Evolutionary conservation across 1,139 yeast species (phyloP).

Genomic region (Petasospora fabianii): DNA sequence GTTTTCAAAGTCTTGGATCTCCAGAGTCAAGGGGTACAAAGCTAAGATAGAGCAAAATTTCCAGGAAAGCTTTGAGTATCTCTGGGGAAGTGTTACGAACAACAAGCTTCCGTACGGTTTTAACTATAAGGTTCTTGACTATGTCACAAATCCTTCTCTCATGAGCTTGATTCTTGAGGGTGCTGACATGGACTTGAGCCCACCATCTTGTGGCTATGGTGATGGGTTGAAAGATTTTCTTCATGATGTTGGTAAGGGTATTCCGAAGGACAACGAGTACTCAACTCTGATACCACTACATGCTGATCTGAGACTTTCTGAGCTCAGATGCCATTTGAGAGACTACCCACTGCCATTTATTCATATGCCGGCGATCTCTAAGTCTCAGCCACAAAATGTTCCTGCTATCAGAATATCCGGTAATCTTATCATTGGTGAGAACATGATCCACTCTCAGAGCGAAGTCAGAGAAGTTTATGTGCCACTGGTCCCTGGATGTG

Average conservation of each 20-base stretch:
- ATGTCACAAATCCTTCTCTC: constrained; percentile 60
- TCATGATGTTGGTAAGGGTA: constrained; percentile 74
- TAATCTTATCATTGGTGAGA: constrained; percentile 55
- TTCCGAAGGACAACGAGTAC: constrained; percentile 66
- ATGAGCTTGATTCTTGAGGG: constrained; percentile 54
- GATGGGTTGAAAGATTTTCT: constrained; percentile 57
- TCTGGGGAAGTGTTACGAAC: constrained; percentile 45
- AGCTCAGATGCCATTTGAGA: constrained; percentile 57
- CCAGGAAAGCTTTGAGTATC: constrained; percentile 45
- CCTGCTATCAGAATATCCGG: constrained; percentile 41
- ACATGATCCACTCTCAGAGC: constrained; percentile 38
- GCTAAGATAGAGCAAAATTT: constrained; percentile 43
- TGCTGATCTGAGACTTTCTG: constrained; percentile 41
- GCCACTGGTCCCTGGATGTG: constrained; percentile 51
- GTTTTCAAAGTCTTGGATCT: constrained; percentile 71
- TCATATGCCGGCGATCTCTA: constrained; percentile 38
- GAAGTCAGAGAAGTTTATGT: constrained; percentile 60
- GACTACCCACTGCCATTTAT: constrained; percentile 61
- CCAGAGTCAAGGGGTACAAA: constrained; percentile 49
- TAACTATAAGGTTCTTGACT: constrained; percentile 56
- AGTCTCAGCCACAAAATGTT: constrained; percentile 31
- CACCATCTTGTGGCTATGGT: constrained; percentile 53
- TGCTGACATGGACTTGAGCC: constrained; percentile 49
- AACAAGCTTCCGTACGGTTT: constrained; percentile 41
- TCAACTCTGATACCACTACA: constrained; percentile 66